Evolutionary conservation across 2,329 filamentous ascomycete species (phyloP).

Genomic region (Colletotrichum phormii): DNA sequence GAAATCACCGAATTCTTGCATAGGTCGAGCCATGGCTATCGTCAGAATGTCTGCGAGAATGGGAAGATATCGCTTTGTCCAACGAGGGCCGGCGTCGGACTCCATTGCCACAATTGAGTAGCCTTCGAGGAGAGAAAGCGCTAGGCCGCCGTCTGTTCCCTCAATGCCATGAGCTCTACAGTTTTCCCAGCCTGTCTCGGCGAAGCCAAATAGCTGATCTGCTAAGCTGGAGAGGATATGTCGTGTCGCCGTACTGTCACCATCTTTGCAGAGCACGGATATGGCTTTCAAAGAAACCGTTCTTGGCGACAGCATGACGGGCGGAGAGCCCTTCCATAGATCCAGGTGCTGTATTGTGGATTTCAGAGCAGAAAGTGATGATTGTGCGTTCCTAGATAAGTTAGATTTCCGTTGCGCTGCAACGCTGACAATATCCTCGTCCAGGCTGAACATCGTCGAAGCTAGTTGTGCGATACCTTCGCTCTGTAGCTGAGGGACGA

Average conservation of each 20-base stretch:
- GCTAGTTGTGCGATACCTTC: conserved; percentile 68
- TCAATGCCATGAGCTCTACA: conserved; percentile 23
- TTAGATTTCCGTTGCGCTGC: conserved; percentile 75
- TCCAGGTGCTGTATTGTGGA: conserved; percentile 61
- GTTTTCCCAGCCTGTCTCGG: conserved; percentile 28
- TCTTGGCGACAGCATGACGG: conserved; percentile 68
- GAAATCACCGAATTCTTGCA: conserved; percentile 52
- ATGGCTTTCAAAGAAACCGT: conserved; percentile 73
- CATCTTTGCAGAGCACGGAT: conserved; percentile 22
- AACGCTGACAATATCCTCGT: conserved; percentile 69
- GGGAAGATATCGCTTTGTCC: conserved; percentile 63
- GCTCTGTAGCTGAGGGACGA: conserved; percentile 66
- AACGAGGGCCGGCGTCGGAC: conserved; percentile 47
- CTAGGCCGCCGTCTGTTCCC: conserved; percentile 39
- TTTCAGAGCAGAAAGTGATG: conserved; percentile 66
- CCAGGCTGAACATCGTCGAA: conserved; percentile 61
- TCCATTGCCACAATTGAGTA: conserved; percentile 62
- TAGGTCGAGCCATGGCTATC: conserved; percentile 49
- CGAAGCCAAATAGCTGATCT: conserved; percentile 38
- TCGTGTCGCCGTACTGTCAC: conserved; percentile 19
- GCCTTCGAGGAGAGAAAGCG: conserved; percentile 64
- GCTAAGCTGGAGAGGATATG: conserved; percentile 30
- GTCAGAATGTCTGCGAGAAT: conserved; percentile 62
- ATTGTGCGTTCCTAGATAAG: conserved; percentile 73
- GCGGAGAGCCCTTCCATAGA: conserved; percentile 69